Base-by-base conservation (phyloP, 2,329 filamentous ascomycete genomes). In the Ophiosphaerella herpotricha region DNA sequence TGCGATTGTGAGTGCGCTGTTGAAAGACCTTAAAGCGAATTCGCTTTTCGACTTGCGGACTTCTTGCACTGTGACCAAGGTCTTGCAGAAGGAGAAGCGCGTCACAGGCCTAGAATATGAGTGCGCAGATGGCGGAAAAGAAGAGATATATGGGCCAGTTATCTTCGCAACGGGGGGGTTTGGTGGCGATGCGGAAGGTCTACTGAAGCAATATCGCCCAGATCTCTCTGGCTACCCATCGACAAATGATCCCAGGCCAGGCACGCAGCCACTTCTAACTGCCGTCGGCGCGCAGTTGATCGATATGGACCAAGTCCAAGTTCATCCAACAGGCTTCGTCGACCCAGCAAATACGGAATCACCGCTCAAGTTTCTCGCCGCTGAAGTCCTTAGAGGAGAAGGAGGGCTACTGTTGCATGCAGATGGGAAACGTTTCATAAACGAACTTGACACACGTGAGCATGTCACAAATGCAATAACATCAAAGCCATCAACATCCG, bases 301-400 rank as follows among this genome's bases (percentile, higher is more conserved):
- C 2, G 77, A 80, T 53, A 79, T 79, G 77, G 73, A 77, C 0
- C 59, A 69, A 14, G 83, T 88, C 2, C 85, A 88, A 66, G 77
- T 87, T 4, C 85, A 88, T 55, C 85, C 85, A 2, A 86, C 85
- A 0, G 83, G 83, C 0, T 87, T 88, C 60, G 74, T 87, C 5
- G 83, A 86, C 54, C 79, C 80, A 0, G 73, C 75, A 1, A 75
- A 77, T 29, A 70, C 74, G 0, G 57, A 56, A 1, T 75, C 77
- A 0, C 68, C 70, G 31, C 77, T 84, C 40, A 87, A 87, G 67
- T 83, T 87, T 58, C 78, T 87, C 4, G 84, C 84, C 0, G 85
- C 85, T 0, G 85, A 88, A 67, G 75, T 85, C 50, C 73, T 88
- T 23, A 74, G 85, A 3, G 85, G 84, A 0, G 84, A 87, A 59